phyloP scores from a whole-genome alignment of 192 early-diverging fungal genomes.

The Spizellomyces punctatus region DNA sequence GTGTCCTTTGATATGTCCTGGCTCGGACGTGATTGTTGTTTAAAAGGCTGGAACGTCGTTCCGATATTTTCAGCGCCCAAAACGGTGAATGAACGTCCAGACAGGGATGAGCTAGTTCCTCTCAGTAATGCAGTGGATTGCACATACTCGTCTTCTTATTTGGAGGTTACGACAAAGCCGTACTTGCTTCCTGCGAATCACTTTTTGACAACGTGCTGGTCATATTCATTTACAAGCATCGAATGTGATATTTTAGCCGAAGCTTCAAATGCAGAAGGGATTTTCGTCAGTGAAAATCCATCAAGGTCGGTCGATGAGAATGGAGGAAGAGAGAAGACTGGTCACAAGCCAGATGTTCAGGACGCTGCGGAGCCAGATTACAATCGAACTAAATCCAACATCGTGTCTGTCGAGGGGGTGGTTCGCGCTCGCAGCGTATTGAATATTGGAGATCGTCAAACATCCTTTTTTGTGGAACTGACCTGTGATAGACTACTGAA shows the following conservation, averaged over 20 bases:
- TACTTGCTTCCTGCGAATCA: constrained; percentile 1
- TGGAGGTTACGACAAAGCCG: constrained; percentile 18
- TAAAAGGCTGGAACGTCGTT: constrained; percentile 21
- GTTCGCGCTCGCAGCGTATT: constrained; percentile 22
- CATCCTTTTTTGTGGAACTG: constrained; percentile 26
- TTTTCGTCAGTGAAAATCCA: background rate
- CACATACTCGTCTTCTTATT: background rate
- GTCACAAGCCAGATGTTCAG: background rate
- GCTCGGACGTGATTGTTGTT: constrained; percentile 9
- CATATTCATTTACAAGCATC: constrained; percentile 11
- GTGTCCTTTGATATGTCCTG: constrained; percentile 12
- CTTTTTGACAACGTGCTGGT: constrained; percentile 4
- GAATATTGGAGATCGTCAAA: constrained; percentile 2
- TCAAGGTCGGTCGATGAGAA: background rate
- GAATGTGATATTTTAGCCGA: constrained; percentile 10
- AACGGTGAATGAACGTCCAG: background rate
- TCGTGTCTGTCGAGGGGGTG: background rate
- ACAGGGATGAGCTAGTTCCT: background rate
- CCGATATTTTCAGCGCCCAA: background rate
- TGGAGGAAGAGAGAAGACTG: background rate
- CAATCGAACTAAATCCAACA: background rate
- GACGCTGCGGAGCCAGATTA: background rate
- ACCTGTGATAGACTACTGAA: background rate
- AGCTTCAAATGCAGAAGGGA: background rate
- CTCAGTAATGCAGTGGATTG: background rate